Percentiles rank a stretch among this genome's conserved stretches.
Conservation (phyloP, 2,329 filamentous ascomycete species). For the Aspergillus calidoustus region DNA sequence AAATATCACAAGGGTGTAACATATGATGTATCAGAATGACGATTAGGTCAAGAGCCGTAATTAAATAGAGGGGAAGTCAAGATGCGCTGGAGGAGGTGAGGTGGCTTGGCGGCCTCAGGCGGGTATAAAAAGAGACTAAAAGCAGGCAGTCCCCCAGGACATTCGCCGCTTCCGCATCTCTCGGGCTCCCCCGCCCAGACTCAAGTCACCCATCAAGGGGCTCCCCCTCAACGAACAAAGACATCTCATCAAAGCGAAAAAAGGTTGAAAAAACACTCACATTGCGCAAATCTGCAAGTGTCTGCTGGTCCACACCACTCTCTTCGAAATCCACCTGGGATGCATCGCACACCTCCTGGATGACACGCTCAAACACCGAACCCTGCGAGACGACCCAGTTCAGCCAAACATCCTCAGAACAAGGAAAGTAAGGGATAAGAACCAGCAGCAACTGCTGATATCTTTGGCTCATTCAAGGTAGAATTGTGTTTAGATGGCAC, state of each 20-base stretch:
- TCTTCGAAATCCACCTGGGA: conserved; percentile 97
- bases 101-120: conserved; percentile 29
- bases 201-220: conserved; percentile 18
- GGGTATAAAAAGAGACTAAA: conserved; percentile 49
- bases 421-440: conserved; percentile 14
- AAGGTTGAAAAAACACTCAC: conserved; percentile 61
- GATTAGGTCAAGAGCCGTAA: not conserved
- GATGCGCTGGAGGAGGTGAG: conserved; percentile 20
- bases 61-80: conserved; percentile 22
- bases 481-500: conserved; percentile 35
- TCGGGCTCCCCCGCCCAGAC: conserved; percentile 33
- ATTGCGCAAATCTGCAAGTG: conserved; percentile 83
- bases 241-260: conserved; percentile 2
- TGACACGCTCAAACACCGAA: conserved; percentile 84
- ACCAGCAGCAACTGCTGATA: not conserved
- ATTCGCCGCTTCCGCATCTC: conserved; percentile 42
- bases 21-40: conserved; percentile 3
- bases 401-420: conserved; percentile 30
- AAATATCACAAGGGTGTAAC: not conserved
- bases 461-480: conserved; percentile 21
- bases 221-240: not conserved
- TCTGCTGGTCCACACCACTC: conserved; percentile 84
- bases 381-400: conserved; percentile 57
- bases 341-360: conserved; percentile 87
- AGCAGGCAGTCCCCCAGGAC: conserved; percentile 43